These are phyloP conservation scores for Ceratocystis albifundus DNA, from an alignment of 2,329 filamentous ascomycete genomes.

Conservation along the genomic window DNA sequence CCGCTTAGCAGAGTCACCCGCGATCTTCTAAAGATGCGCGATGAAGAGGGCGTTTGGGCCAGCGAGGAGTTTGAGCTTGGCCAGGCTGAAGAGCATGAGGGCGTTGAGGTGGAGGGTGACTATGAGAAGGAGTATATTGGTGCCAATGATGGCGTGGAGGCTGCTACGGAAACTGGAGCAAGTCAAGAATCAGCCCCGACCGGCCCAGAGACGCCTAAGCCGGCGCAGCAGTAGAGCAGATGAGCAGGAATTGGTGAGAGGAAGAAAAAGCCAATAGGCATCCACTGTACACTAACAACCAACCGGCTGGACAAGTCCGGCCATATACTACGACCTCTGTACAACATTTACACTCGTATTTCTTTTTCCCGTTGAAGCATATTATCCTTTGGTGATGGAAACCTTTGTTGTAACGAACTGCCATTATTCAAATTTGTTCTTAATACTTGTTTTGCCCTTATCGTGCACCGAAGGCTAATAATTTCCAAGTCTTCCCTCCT, in stretches of 20 bases:
- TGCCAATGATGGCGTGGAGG: conserved; percentile 27
- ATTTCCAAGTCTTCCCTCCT: not conserved
- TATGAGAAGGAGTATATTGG: conserved; percentile 33
- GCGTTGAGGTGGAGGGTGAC: conserved; percentile 30
- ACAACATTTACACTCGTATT: conserved; percentile 2
- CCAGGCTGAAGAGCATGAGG: conserved; percentile 31
- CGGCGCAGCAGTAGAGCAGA: not conserved
- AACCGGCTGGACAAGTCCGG: not conserved
- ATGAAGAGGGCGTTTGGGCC: conserved; percentile 23
- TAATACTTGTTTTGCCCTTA: not conserved
- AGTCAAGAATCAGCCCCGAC: not conserved
- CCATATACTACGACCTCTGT: conserved; percentile 4
- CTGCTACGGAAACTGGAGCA: conserved; percentile 11
- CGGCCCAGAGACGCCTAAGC: conserved; percentile 1
- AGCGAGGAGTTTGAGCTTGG: conserved; percentile 39
- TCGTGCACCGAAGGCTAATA: not conserved
- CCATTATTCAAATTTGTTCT: not conserved
- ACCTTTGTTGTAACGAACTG: not conserved
- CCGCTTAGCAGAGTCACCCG: conserved; percentile 31
- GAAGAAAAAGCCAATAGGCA: conserved; percentile 3
- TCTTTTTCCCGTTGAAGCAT: not conserved
- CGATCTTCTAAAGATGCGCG: conserved; percentile 34
- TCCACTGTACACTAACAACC: conserved; percentile 12
- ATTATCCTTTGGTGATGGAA: not conserved
- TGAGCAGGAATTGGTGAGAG: not conserved